Evolutionary conservation across 2,329 filamentous ascomycete genomes (phyloP), one percentile per base, ranked within the genome.

Genomic region (Sporothrix brunneoviolacea): DNA sequence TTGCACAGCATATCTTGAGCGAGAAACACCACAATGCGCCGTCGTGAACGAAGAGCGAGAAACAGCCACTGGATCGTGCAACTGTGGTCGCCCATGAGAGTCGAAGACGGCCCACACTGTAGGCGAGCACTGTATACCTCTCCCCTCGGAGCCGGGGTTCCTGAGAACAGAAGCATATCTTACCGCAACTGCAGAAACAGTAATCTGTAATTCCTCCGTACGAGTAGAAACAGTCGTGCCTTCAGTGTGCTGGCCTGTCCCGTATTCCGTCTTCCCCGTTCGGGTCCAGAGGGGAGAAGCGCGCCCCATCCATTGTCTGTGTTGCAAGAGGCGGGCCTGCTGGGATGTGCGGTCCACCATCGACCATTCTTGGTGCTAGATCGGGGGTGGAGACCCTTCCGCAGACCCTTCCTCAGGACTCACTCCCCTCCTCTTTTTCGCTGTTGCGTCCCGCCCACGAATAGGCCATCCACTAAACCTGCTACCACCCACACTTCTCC

Each of bases 401-500:
- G n/a, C n/a, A n/a, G n/a, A n/a, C 46, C 22, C 27, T 16, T 28
- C 21, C 21, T 28, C 9, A 13, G 18, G 21, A 19, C 21, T 18
- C 43, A 8, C 35, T 47, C 15, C 28, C 16, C 27, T n/a, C 16
- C 22, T 18, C 7, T 33, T 12, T 13, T 32, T 21, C 28, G 9
- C 27, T 32, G 16, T 15, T 5, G 22, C 8, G 39, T 21, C 40
- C 27, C 24, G 19, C n/a, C 24, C 24, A 37, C n/a, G n/a, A 5
- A 28, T 10, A 22, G 12, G 19, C 38, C 10, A 22, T 12, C 16
- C 40, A 50, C 32, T 10, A 30, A 22, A 24, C 21, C 42, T 21
- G 21, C 22, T 38, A 30, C 50, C 35, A 30, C 40, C 39, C 40
- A 35, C 22, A 35, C 46, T n/a, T 15, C 50, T 44, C 47, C 50